phyloP scores from a whole-genome alignment of 768 basidiomycete species.

The Naganishia vishniacii region DNA sequence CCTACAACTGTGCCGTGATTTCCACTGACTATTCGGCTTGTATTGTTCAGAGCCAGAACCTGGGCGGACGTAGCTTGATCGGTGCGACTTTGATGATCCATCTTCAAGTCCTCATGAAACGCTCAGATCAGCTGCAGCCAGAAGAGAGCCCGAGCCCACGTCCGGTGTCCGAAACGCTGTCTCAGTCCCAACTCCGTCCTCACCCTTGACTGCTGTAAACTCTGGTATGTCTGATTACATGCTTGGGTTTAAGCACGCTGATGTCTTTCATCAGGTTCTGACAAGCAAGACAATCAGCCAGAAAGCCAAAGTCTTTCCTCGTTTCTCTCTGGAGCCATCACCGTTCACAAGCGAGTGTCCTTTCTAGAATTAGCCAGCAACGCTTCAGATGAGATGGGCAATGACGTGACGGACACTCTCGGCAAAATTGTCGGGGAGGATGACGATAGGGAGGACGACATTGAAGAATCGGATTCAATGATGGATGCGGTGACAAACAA shows the following conservation, averaged over 20 bases:
- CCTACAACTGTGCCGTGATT: no score
- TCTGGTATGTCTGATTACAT: not conserved
- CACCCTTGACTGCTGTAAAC: not conserved
- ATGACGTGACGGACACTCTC: slow-evolving; percentile 6
- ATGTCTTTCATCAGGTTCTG: not conserved
- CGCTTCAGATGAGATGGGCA: slow-evolving; percentile 13
- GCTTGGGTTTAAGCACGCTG: not conserved
- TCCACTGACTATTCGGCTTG: no score
- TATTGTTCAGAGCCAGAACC: slow-evolving; percentile 1
- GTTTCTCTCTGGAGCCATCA: not conserved
- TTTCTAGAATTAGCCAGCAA: slow-evolving; percentile 2
- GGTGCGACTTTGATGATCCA: slow-evolving; percentile 14
- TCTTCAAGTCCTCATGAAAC: slow-evolving; percentile 11
- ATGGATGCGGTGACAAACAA: slow-evolving; percentile 10
- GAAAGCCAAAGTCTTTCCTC: not conserved
- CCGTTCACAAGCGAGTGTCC: slow-evolving; percentile 1
- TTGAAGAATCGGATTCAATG: slow-evolving; percentile 24
- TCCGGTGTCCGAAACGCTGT: not conserved
- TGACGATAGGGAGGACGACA: slow-evolving; percentile 23
- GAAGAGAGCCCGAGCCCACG: not conserved
- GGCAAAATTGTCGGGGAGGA: slow-evolving; percentile 20
- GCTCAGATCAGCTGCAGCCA: not conserved
- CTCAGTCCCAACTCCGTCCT: not conserved
- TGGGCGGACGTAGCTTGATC: slow-evolving; percentile 4
- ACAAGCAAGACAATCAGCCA: not conserved